Evolutionary conservation across 306 rosid genomes (phyloP), one percentile per base, ranked within the genome.

Genomic region (Rosa multiflora): DNA sequence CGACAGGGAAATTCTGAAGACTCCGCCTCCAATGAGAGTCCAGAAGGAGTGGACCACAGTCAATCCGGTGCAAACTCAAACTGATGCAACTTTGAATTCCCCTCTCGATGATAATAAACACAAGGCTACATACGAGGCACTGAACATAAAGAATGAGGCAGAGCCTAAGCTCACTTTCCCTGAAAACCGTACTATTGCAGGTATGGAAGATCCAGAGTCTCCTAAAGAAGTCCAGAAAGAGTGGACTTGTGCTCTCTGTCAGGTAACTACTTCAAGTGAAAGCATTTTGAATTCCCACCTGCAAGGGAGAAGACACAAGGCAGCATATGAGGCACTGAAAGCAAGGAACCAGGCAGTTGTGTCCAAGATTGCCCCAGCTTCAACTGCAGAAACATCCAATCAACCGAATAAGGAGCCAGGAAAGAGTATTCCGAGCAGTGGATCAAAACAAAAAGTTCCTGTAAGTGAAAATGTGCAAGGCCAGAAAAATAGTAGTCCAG

Each of bases 191-290:
- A 43, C 26, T 43, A 12, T 69, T 69, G 53, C 69, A 67, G 21
- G 48, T 40, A 73, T 39, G 44, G 88, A 83, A 79, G 3, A 73
- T 79, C 72, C 78, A 20, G 32, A 62, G 56, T 72, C 61, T 14
- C 73, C 82, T n/a, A 59, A 70, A 74, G 70, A 75, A 18, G 78
- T 86, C 35, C 89, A 78, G 73, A 88, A 85, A 78, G 82, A 79
- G 79, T 88, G 90, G 92, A 75, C 75, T 46, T 86, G 89, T 46
- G 85, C 84, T 49, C 64, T 88, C 26, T 88, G 89, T 79, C 81
- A 75, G 40, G 56, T 90, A 72, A 88, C 67, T 49, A 44, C 67
- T 20, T 0, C 10, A 1, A 2, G 82, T 1, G 83, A 73, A 77
- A 18, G 0, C 1, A 70, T 0, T 43, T 80, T 86, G 77, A 70